Evolutionary conservation across 331 rosid genomes (phyloP), one percentile per base, ranked within the genome.

Genomic region (Pyrus hybrid): DNA sequence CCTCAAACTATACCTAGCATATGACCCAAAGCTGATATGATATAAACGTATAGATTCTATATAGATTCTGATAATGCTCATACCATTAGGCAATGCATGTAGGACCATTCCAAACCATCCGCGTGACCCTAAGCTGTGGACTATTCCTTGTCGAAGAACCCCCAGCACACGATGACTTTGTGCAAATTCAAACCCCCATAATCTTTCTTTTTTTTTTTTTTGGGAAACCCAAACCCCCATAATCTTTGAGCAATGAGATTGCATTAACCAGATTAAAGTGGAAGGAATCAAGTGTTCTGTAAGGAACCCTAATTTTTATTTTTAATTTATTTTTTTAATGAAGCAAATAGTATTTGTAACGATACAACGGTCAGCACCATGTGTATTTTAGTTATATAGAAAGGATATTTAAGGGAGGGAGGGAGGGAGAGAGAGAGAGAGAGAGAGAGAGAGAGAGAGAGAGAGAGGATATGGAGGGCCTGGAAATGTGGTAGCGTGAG

Each of bases 331-430:
- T 49, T 49, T 33, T 35, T 49, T 49, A 16, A 62, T 14, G 30
- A 5, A 51, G 35, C 29, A 58, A 28, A 77, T 74, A 58, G 58
- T 65, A 78, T 61, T 70, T 74, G 64, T 74, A 54, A 75, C 54
- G 64, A 73, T 45, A 84, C 80, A 85, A 85, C 82, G 85, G 87
- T 85, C 86, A 86, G 89, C 88, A 83, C 35, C 90, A 87, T 76
- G 91, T 86, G 93, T 80, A 13, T 57, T 35, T 17, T 51, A 51
- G 20, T 51, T 51, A 76, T 57, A 83, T 61, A 62, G 21, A 5
- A 20, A 79, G 76, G 25, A 60, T 79, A 69, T 65, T 10, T 9
- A 35, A 76, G 54, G 74, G 62, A 8, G 41, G 8, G 11, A 0
- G 41, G 0, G 28, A 0, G 28, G 3, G 28, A 2, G 28, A 26